A percentile compares a stretch with the other conserved stretches of the same genome.
These are phyloP conservation scores for slime mould (Dictyostelium discoideum) DNA, from an alignment of 78 protist species.

Conservation along the genomic window dicty_2.7 NC_007089.4:3384501-3385000, in stretches of 20 bases:
- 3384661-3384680: constrained; percentile 61
- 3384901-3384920: neutral
- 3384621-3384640: constrained; percentile 37
- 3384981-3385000: neutral
- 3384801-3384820: constrained; percentile 43
- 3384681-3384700: constrained; percentile 36
- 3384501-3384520: constrained; percentile 25
- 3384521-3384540: constrained; percentile 31
- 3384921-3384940: neutral
- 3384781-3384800: neutral
- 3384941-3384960: neutral
- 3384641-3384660: constrained; percentile 71
- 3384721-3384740: neutral
- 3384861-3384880: neutral
- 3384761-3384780: neutral
- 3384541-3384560: constrained; percentile 5
- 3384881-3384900: neutral
- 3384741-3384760: neutral
- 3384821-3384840: constrained; percentile 19
- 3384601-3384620: constrained; percentile 33
- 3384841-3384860: constrained; percentile 15
- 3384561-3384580: constrained; percentile 18
- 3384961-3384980: neutral
- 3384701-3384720: constrained; percentile 18
- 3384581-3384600: constrained; percentile 16